These are phyloP conservation scores for Omphalotus guepiniiformis DNA, from an alignment of 768 basidiomycete genomes.

Conservation along the genomic window DNA sequence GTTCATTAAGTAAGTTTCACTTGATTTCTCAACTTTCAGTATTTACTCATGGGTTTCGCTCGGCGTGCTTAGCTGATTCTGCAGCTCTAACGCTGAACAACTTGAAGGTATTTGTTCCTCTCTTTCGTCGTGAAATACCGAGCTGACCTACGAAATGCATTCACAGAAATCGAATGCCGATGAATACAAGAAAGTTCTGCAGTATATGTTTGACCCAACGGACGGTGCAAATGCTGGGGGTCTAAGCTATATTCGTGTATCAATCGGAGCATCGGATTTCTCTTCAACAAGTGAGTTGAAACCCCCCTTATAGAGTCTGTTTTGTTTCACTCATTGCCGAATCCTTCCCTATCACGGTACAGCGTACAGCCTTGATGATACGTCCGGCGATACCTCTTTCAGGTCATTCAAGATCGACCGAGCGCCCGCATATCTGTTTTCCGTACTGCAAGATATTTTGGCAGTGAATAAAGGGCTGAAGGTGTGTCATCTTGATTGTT, in stretches of 20 bases:
- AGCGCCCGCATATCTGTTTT: slow-evolving; percentile 29
- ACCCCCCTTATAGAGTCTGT: neutral
- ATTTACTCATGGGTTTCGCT: neutral
- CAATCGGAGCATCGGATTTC: slow-evolving; percentile 31
- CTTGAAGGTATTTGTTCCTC: slow-evolving; percentile 4
- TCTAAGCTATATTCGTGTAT: slow-evolving; percentile 27
- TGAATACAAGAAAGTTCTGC: slow-evolving; percentile 23
- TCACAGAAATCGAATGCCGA: slow-evolving; percentile 18
- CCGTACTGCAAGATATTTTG: slow-evolving; percentile 24
- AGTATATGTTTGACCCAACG: slow-evolving; percentile 25
- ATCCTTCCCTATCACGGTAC: neutral
- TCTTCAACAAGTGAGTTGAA: slow-evolving; percentile 13
- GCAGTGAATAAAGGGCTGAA: slow-evolving; percentile 6
- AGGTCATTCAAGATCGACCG: slow-evolving; percentile 22
- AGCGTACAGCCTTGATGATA: slow-evolving; percentile 29
- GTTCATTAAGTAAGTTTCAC: slow-evolving; percentile 9
- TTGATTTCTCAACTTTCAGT: neutral
- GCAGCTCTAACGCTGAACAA: slow-evolving; percentile 7
- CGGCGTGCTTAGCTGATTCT: slow-evolving; percentile 2
- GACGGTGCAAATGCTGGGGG: slow-evolving; percentile 26
- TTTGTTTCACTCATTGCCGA: neutral
- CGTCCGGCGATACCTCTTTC: slow-evolving; percentile 23
- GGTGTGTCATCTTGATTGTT: neutral
- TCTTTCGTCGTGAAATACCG: neutral
- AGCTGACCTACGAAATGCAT: neutral